Percentiles rank a stretch among this genome's conserved stretches.
phyloP scores from a whole-genome alignment of 352 stramenopile species.

The Phytophthora chlamydospora region DNA sequence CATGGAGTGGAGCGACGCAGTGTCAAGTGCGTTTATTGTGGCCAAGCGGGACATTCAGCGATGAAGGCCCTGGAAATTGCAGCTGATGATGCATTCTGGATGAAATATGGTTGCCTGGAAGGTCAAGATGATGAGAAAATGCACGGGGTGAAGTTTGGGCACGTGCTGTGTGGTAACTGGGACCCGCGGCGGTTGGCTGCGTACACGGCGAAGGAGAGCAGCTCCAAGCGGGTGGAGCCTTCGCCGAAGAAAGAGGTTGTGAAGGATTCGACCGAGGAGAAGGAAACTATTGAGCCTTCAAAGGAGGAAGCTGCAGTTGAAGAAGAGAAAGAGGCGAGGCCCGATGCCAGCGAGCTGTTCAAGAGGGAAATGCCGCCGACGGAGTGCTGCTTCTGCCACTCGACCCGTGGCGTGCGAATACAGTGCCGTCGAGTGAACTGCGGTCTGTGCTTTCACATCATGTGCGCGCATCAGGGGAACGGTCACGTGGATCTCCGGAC shows the following conservation, averaged over 20 bases:
- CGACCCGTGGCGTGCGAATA: constrained; percentile 46
- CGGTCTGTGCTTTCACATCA: constrained; percentile 64
- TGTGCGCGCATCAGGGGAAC: constrained; percentile 55
- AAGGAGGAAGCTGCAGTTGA: constrained; percentile 10
- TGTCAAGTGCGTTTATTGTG: constrained; percentile 49
- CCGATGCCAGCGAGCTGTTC: constrained; percentile 17
- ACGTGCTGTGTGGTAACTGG: constrained; percentile 58
- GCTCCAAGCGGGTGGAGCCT: constrained; percentile 20
- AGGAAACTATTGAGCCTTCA: not conserved
- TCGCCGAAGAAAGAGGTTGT: constrained; percentile 12
- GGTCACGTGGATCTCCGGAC: constrained; percentile 48
- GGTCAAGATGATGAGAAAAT: not conserved
- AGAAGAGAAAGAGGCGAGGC: constrained; percentile 12
- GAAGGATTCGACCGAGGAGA: constrained; percentile 1
- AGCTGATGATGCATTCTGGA: constrained; percentile 29
- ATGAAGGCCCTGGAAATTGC: constrained; percentile 42
- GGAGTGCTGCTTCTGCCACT: constrained; percentile 63
- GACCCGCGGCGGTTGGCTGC: constrained; percentile 43
- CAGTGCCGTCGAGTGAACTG: constrained; percentile 67
- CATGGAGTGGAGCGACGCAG: constrained; percentile 20
- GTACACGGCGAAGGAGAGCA: constrained; percentile 32
- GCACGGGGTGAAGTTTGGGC: constrained; percentile 32
- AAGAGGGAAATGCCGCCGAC: constrained; percentile 20
- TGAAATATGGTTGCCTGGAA: constrained; percentile 5
- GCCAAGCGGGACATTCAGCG: constrained; percentile 26